Percentiles rank a stretch among this genome's conserved stretches.
Conservation (phyloP, 768 basidiomycete species). For the Tulasnella sp. region DNA sequence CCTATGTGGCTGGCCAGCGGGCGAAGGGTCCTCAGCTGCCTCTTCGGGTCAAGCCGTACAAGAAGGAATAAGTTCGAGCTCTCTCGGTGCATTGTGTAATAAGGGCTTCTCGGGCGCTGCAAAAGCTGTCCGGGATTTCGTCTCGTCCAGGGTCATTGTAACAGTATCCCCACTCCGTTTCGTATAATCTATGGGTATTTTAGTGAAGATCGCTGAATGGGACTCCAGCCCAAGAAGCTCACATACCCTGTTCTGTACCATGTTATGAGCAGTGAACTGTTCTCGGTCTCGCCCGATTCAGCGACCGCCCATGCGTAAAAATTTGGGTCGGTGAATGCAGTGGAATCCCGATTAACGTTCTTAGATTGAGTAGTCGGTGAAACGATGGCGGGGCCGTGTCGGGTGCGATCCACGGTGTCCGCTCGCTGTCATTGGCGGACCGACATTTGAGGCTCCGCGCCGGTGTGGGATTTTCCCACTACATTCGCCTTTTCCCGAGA, state of each 20-base stretch:
- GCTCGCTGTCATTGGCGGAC: not conserved
- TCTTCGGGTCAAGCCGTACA: not conserved
- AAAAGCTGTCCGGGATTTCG: not conserved
- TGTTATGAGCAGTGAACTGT: too few species aligned
- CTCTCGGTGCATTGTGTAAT: not conserved
- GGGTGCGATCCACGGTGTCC: not conserved
- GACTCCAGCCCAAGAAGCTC: not conserved
- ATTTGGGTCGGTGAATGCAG: too few species aligned
- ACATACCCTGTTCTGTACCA: too few species aligned
- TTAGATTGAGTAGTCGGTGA: too few species aligned
- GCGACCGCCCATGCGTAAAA: too few species aligned
- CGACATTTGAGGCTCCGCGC: not conserved
- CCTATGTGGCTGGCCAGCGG: not conserved
- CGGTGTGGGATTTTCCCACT: not conserved
- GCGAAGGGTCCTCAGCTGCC: slow-evolving; percentile 5
- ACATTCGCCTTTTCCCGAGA: not conserved
- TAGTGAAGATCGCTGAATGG: not conserved
- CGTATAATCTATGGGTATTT: not conserved
- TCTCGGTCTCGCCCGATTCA: too few species aligned
- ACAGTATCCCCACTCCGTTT: not conserved
- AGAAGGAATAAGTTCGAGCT: not conserved
- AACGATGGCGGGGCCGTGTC: not conserved
- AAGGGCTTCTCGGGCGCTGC: not conserved
- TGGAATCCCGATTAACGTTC: too few species aligned
- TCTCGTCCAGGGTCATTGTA: not conserved